A percentile compares a stretch with the other conserved stretches of the same genome.
These are phyloP conservation scores for Inonotus hispidus DNA, from an alignment of 1,284 basidiomycete genomes.

Conservation along the genomic window DNA sequence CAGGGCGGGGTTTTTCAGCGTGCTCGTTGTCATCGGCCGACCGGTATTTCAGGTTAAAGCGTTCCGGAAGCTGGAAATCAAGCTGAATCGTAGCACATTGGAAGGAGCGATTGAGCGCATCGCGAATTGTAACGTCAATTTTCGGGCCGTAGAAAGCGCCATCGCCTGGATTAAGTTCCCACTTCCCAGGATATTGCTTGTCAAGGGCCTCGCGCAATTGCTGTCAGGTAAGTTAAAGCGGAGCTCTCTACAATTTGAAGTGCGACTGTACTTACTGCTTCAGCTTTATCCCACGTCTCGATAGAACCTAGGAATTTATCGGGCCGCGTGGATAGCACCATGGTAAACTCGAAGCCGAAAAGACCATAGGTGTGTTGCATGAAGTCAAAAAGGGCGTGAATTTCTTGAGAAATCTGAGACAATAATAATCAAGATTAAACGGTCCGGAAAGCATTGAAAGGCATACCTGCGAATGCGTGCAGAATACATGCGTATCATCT, in stretches of 20 bases:
- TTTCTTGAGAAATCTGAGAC: constrained; percentile 79
- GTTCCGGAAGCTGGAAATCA: constrained; percentile 98
- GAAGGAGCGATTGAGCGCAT: constrained; percentile 89
- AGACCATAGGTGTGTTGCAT: constrained; percentile 90
- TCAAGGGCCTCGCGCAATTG: constrained; percentile 86
- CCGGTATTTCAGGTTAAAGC: constrained; percentile 94
- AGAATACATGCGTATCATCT: constrained; percentile 97
- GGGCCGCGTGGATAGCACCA: constrained; percentile 94
- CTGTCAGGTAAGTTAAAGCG: constrained; percentile 32
- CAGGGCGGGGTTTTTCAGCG: constrained; percentile 70
- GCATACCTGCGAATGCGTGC: constrained; percentile 83
- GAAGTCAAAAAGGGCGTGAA: constrained; percentile 88
- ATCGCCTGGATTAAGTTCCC: constrained; percentile 94
- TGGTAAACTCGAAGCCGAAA: constrained; percentile 97
- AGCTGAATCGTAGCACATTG: constrained; percentile 99
- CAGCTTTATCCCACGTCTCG: constrained; percentile 87
- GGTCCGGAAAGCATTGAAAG: neutral
- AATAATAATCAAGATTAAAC: neutral
- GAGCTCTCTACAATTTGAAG: neutral
- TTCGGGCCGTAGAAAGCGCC: constrained; percentile 97
- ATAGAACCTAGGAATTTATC: constrained; percentile 92
- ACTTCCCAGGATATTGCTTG: constrained; percentile 82
- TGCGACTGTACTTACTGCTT: constrained; percentile 47
- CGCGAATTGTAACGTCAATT: constrained; percentile 96
- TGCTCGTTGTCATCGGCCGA: constrained; percentile 57